Base-by-base conservation (phyloP, 768 basidiomycete species). In the Phaeotremella skinneri region DNA sequence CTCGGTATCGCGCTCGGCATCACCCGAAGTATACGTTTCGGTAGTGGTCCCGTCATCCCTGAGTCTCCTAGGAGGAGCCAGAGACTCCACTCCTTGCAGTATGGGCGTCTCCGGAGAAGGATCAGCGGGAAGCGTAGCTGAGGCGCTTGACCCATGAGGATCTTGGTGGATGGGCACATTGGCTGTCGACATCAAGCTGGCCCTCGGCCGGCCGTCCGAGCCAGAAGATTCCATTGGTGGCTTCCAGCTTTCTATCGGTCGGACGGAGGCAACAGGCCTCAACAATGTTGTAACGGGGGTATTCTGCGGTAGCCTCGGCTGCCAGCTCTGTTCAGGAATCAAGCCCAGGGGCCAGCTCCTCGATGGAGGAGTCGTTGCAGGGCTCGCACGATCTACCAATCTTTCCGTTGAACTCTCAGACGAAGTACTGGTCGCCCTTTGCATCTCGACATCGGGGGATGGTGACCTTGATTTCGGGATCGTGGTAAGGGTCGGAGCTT, bases 381-480 rank as follows among this genome's bases (percentile, higher is more conserved):
- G 47, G 37, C 32, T 54, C 61, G 55, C 54, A 27, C 61, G 56
- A 30, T 64, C 59, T 17, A 62, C 26, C 45, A 61, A 20, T 11
- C 4, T 34, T 26, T 60, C 63, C 14, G 59, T 58, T 13, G 60
- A 62, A 17, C 49, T 47, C 31, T 65, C 61, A 3, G 67, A 69
- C 7, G 59, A 58, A 5, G 43, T 20, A 50, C 64, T 69, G 4
- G 29, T 25, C 2, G 34, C n/a, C 30, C 64, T 50, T 6, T 49
- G 43, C 2, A 49, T 37, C 3, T 51, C 43, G 25, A 31, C 17
- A n/a, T 45, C 43, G 6, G 43, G 32, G 27, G n/a, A 47, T 27
- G 20, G 48, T 27, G 6, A 61, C 49, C 31, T 65, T 59, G 7
- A 68, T 41, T 14, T 68, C 58, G 29, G 60, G 55, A 54, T 14